Evolutionary conservation across 805 yeast genomes (phyloP), one percentile per base, ranked within the genome.

Genomic region (Pichia insulana): DNA sequence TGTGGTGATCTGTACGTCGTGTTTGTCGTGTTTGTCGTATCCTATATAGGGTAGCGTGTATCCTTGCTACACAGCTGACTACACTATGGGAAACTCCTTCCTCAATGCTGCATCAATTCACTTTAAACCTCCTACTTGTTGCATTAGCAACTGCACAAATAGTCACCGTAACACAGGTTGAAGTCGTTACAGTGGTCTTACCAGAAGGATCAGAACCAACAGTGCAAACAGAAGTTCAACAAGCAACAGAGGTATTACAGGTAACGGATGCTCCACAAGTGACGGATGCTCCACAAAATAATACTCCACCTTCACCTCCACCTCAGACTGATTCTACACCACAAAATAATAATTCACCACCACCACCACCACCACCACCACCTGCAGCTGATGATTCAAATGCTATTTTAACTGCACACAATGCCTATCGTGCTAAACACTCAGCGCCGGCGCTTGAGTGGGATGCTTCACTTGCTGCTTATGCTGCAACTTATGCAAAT

Each of bases 401-500:
- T 6, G 57, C 61, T 28, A 74, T 83, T 45, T 66, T 84, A 46
- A 61, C 62, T 45, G 78, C 69, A 46, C 90, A 83, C 68, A 83
- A 83, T 60, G 52, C 52, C 25, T 71, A 75, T 55, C 71, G 89
- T 63, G 68, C 75, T 10, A 51, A 58, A 13, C 87, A 80, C 61
- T 58, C 67, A 11, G 83, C 69, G 26, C 61, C 63, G 3, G 59
- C 61, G 10, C 63, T 85, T 46, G 41, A 65, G 2, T 85, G 94
- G 92, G 73, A 74, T 44, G 50, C 62, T 7, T 60, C 66, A 0
- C 60, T 79, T 7, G 78, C 74, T 37, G 36, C 57, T 8, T 76
- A 71, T 52, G 94, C 94, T 42, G 74, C 66, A 55, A 55, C 59
- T 41, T 79, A 74, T 52, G 86, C 87, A 26, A 68, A 67, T 36